A percentile compares a stretch with the other conserved stretches of the same genome.
Conservation (phyloP, 2,329 filamentous ascomycete genomes). For the Aspergillus jensenii region DNA sequence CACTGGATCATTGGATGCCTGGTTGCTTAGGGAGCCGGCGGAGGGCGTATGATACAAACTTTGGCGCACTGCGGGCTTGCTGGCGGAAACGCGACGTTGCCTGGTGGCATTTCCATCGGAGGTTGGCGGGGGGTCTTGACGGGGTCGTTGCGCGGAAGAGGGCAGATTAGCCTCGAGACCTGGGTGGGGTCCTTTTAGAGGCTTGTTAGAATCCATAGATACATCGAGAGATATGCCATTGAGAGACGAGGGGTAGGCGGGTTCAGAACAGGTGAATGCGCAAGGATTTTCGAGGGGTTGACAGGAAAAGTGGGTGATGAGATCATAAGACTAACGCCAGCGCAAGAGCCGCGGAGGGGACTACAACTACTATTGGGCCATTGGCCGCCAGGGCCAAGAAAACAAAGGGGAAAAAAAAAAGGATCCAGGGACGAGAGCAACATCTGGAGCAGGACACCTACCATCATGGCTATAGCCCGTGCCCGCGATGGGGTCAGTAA, state of each 20-base stretch:
- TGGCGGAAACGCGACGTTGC: constrained; percentile 29
- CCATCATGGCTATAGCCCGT: constrained; percentile 27
- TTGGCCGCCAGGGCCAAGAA: constrained; percentile 8
- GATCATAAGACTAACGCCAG: constrained; percentile 17
- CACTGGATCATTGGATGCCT: constrained; percentile 26
- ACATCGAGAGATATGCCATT: background rate
- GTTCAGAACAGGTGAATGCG: constrained; percentile 2
- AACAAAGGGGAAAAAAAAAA: constrained; percentile 8
- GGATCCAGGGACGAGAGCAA: constrained; percentile 7
- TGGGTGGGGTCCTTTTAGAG: constrained; percentile 25
- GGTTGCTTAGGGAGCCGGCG: constrained; percentile 27
- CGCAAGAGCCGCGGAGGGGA: constrained; percentile 14
- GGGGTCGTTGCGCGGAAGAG: constrained; percentile 23
- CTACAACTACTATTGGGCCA: constrained; percentile 21
- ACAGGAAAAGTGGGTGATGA: constrained; percentile 16
- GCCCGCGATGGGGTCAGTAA: constrained; percentile 26
- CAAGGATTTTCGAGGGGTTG: background rate
- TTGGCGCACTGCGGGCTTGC: constrained; percentile 28
- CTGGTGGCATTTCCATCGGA: constrained; percentile 26
- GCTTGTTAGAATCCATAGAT: constrained; percentile 28
- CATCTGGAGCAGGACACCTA: constrained; percentile 24
- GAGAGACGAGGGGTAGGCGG: background rate
- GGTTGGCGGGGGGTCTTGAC: constrained; percentile 16
- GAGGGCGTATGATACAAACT: constrained; percentile 25
- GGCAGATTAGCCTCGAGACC: constrained; percentile 29